phyloP scores from a whole-genome alignment of 2,329 filamentous ascomycete species.

The Pseudogymnoascus sp. region DNA sequence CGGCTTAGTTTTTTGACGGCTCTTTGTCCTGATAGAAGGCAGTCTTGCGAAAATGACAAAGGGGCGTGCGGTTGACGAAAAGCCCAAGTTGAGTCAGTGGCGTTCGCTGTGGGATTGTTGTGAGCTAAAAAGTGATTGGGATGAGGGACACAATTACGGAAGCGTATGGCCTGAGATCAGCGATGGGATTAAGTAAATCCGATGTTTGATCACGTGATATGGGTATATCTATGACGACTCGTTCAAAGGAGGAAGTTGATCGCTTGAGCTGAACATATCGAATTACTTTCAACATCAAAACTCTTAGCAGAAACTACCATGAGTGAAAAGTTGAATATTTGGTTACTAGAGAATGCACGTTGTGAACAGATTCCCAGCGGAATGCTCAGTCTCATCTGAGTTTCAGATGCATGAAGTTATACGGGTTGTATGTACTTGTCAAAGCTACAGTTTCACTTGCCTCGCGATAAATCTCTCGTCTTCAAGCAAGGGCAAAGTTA shows the following conservation, averaged over 20 bases:
- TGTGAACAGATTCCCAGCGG: not conserved
- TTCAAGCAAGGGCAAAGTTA: too few relatives aligned
- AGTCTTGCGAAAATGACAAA: not conserved
- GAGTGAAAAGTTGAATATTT: not conserved
- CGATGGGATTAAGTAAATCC: slow-evolving; percentile 4
- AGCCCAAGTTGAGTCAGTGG: not conserved
- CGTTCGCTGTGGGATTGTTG: not conserved
- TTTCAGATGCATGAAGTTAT: not conserved
- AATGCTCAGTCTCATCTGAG: not conserved
- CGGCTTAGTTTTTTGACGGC: not conserved
- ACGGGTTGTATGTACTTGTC: slow-evolving; percentile 1
- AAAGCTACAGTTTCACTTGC: not conserved
- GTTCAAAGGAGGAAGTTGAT: not conserved
- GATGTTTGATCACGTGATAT: not conserved
- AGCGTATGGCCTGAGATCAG: not conserved
- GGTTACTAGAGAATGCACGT: not conserved
- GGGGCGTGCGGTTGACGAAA: not conserved
- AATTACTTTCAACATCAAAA: not conserved
- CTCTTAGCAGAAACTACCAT: not conserved
- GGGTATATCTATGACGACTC: not conserved
- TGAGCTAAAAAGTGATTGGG: slow-evolving; percentile 4
- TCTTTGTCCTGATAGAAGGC: not conserved
- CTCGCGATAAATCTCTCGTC: not conserved
- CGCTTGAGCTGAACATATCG: not conserved
- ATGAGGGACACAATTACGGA: slow-evolving; percentile 6